phyloP scores from a whole-genome alignment of 2,329 filamentous ascomycete species.

The Grosmannia serpens region DNA sequence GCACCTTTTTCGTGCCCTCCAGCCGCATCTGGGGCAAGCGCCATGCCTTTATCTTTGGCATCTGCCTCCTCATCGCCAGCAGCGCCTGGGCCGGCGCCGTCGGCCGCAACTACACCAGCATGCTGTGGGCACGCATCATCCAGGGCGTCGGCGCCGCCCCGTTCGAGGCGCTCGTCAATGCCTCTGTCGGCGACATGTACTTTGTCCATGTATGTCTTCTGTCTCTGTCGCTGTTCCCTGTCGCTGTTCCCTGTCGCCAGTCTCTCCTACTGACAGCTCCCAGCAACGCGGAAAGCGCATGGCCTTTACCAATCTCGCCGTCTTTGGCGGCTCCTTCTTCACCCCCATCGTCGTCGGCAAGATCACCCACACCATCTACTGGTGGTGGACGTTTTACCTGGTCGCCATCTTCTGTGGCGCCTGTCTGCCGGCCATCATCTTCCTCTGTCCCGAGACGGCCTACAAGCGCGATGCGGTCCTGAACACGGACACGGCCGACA shows the following conservation, averaged over 20 bases:
- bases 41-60: slow-evolving; percentile 73
- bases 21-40: slow-evolving; percentile 88
- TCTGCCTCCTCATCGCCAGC: slow-evolving; percentile 59
- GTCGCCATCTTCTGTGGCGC: slow-evolving; percentile 71
- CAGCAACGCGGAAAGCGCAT: slow-evolving; percentile 71
- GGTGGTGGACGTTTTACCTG: slow-evolving; percentile 82
- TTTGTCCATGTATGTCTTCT: slow-evolving; percentile 51
- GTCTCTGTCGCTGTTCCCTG: not conserved
- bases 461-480: slow-evolving; percentile 55
- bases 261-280: not conserved
- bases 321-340: slow-evolving; percentile 46
- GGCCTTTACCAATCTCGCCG: slow-evolving; percentile 57
- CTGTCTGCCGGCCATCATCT: slow-evolving; percentile 58
- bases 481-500: slow-evolving; percentile 54
- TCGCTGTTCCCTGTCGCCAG: not conserved
- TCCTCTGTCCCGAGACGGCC: slow-evolving; percentile 78
- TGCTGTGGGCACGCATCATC: slow-evolving; percentile 69
- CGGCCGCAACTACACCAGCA: slow-evolving; percentile 54
- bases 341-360: slow-evolving; percentile 88
- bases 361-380: slow-evolving; percentile 65
- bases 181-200: slow-evolving; percentile 79
- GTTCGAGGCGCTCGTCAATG: slow-evolving; percentile 83
- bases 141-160: slow-evolving; percentile 82
- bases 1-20: slow-evolving; percentile 76
- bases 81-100: slow-evolving; percentile 69